Evolutionary conservation across 768 basidiomycete species (phyloP).

Genomic region (Kwoniella mangroviensis): DNA sequence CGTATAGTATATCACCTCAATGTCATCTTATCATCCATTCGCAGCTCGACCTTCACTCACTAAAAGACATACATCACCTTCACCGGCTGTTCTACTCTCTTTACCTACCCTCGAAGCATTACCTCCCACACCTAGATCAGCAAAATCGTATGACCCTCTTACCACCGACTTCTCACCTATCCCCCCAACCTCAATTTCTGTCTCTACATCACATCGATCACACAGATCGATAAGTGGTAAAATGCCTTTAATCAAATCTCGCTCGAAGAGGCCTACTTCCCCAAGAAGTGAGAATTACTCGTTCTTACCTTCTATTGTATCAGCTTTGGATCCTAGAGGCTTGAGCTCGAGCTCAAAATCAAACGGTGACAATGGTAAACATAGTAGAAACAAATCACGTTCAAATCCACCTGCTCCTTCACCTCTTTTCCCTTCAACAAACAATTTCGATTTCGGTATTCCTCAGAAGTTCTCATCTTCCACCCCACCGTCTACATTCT

Average conservation of each 20-base stretch:
- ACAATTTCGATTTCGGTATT: not conserved
- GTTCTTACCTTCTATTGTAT: conserved; percentile 5
- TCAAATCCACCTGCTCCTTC: conserved; percentile 7
- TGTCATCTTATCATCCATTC: conserved; percentile 17
- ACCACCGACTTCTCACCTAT: not conserved
- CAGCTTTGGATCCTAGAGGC: conserved; percentile 9
- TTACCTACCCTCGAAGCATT: conserved; percentile 12
- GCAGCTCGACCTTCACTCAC: conserved; percentile 14
- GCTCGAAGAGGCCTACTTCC: conserved; percentile 15
- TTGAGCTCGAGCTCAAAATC: not conserved
- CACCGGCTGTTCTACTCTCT: conserved; percentile 5
- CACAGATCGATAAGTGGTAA: not conserved
- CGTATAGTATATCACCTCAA: not conserved
- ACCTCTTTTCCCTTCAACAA: not conserved
- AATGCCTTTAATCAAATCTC: conserved; percentile 21
- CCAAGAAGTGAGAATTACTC: not conserved
- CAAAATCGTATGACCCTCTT: not conserved
- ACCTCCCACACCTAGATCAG: conserved; percentile 17
- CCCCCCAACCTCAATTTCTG: not conserved
- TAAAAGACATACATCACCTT: conserved; percentile 14
- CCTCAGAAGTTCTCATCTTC: conserved; percentile 8
- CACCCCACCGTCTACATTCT: conserved; percentile 12
- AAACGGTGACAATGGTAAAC: not conserved
- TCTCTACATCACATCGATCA: not conserved
- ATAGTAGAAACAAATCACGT: not conserved